Percentiles rank a stretch among this genome's conserved stretches.
These are phyloP conservation scores for Parasitella parasitica DNA, from an alignment of 371 early-diverging fungal genomes.

Conservation along the genomic window DNA sequence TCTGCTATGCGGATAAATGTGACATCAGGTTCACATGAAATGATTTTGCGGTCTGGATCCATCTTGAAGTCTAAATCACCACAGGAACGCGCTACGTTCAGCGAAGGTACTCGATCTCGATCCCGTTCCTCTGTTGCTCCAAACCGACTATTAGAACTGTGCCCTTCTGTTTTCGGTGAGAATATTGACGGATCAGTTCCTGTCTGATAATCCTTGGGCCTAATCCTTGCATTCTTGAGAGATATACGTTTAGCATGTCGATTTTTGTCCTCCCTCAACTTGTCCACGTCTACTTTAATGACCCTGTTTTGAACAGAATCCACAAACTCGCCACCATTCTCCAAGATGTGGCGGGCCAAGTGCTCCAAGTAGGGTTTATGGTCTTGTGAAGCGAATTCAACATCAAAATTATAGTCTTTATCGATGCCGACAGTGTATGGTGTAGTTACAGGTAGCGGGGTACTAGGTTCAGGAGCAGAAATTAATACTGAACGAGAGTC, in stretches of 20 bases:
- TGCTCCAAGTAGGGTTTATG: conserved; percentile 68
- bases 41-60: conserved; percentile 52
- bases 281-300: conserved; percentile 58
- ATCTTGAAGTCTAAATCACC: conserved; percentile 69
- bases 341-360: conserved; percentile 60
- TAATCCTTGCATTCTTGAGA: conserved; percentile 61
- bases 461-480: conserved; percentile 43
- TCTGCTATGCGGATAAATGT: conserved; percentile 53
- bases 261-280: conserved; percentile 45
- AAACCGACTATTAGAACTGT: background rate
- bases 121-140: conserved; percentile 27
- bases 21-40: conserved; percentile 62
- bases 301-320: conserved; percentile 64
- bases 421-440: conserved; percentile 22
- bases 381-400: conserved; percentile 64
- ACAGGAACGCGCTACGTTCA: conserved; percentile 64
- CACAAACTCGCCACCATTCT: conserved; percentile 69
- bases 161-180: background rate
- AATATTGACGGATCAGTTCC: conserved; percentile 8
- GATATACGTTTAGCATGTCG: conserved; percentile 55
- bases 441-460: conserved; percentile 15
- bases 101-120: conserved; percentile 50
- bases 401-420: conserved; percentile 54
- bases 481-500: conserved; percentile 76
- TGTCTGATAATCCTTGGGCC: conserved; percentile 41